Percentiles rank a stretch among this genome's conserved stretches.
Evolutionary conservation across 208 protist genomes (phyloP).

Genomic region (Trypanosoma cruzi): DNA sequence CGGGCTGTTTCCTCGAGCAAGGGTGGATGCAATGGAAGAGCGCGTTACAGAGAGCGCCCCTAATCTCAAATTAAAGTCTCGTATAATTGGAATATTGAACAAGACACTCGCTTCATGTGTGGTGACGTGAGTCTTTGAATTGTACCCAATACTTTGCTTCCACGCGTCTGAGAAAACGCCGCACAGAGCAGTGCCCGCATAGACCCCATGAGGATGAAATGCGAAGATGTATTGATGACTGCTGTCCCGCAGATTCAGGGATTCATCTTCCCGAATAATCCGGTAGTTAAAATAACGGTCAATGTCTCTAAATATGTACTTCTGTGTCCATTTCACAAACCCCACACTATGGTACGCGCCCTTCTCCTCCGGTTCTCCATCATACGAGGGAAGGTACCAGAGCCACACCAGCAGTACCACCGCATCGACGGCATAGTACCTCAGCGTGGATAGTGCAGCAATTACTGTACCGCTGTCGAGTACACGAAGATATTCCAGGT

Average conservation of each 20-base stretch:
- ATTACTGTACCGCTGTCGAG: not conserved
- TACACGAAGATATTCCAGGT: conserved; percentile 39
- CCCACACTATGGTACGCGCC: conserved; percentile 49
- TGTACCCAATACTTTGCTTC: conserved; percentile 56
- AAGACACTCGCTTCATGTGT: conserved; percentile 78
- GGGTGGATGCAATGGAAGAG: conserved; percentile 45
- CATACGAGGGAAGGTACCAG: conserved; percentile 63
- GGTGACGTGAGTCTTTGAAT: conserved; percentile 41
- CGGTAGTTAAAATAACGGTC: conserved; percentile 75
- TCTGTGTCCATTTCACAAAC: conserved; percentile 55
- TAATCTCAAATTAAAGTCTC: conserved; percentile 75
- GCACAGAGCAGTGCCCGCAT: conserved; percentile 72
- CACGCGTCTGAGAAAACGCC: conserved; percentile 57
- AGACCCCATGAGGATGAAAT: conserved; percentile 87
- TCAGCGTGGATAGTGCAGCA: not conserved
- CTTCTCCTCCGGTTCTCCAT: conserved; percentile 59
- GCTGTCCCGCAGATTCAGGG: conserved; percentile 51
- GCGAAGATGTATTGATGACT: conserved; percentile 74
- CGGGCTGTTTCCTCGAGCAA: conserved; percentile 66
- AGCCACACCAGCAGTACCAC: conserved; percentile 46
- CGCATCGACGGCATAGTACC: conserved; percentile 36
- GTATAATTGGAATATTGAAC: conserved; percentile 72
- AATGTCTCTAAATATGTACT: conserved; percentile 61
- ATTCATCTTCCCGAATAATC: conserved; percentile 59
- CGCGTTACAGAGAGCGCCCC: conserved; percentile 65